phyloP scores from a whole-genome alignment of 2,329 filamentous ascomycete genomes.

The Trichoderma breve region DNA sequence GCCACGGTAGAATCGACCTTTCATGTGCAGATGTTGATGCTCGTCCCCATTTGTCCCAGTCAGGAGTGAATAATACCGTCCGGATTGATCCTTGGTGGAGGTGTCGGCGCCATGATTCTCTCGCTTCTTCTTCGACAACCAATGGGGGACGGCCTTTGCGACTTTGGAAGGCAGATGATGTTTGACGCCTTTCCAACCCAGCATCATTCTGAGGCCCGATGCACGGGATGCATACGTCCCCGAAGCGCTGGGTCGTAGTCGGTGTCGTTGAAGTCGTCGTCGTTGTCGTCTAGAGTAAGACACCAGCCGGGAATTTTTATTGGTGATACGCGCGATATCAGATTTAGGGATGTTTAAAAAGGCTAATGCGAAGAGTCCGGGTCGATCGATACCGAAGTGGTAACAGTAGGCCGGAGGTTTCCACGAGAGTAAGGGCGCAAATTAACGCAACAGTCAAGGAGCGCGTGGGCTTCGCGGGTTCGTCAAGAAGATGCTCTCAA shows the following conservation, averaged over 20 bases:
- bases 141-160: slow-evolving; percentile 27
- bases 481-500: background rate
- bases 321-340: background rate
- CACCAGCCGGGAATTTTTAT: background rate
- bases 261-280: background rate
- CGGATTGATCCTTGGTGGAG: slow-evolving; percentile 23
- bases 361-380: background rate
- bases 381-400: background rate
- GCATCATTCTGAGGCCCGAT: slow-evolving; percentile 30
- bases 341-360: background rate
- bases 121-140: slow-evolving; percentile 34
- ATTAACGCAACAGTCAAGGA: background rate
- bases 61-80: slow-evolving; percentile 30
- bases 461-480: background rate
- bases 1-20: background rate
- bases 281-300: background rate
- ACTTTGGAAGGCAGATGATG: slow-evolving; percentile 36
- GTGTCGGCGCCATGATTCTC: slow-evolving; percentile 24
- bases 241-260: background rate
- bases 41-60: slow-evolving; percentile 8
- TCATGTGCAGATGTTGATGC: background rate
- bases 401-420: background rate
- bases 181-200: slow-evolving; percentile 39
- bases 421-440: background rate
- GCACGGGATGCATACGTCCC: slow-evolving; percentile 7